These are phyloP conservation scores for Trifolium pratense DNA, from an alignment of 306 rosid genomes.

Conservation along the genomic window DNA sequence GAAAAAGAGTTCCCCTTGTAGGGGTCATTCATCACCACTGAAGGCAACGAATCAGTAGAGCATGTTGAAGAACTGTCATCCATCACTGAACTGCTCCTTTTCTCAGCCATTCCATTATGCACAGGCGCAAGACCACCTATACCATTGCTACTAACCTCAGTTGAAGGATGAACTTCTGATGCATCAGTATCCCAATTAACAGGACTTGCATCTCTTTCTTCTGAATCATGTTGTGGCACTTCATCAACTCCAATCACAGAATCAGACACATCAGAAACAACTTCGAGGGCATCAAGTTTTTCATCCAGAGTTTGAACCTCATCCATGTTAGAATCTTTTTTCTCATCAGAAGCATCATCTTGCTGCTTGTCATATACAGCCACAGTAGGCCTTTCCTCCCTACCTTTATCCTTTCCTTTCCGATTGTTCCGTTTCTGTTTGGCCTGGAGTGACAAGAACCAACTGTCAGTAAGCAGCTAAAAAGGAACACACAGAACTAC, in stretches of 20 bases:
- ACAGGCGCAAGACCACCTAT: slow-evolving; percentile 58
- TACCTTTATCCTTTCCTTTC: slow-evolving; percentile 86
- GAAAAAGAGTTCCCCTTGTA: slow-evolving; percentile 64
- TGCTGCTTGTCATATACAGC: slow-evolving; percentile 53
- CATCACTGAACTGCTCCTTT: slow-evolving; percentile 63
- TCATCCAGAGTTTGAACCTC: slow-evolving; percentile 61
- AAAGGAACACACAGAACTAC: slow-evolving; percentile 11
- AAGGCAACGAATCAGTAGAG: slow-evolving; percentile 92
- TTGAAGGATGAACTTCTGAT: slow-evolving; percentile 80
- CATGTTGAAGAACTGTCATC: slow-evolving; percentile 99
- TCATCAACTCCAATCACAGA: slow-evolving; percentile 77
- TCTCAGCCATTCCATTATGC: slow-evolving; percentile 73
- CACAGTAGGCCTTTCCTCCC: slow-evolving; percentile 65
- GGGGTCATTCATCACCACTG: slow-evolving; percentile 67
- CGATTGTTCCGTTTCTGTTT: slow-evolving; percentile 88
- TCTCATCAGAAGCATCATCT: slow-evolving; percentile 54
- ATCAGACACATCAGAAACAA: slow-evolving; percentile 84
- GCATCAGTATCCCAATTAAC: slow-evolving; percentile 95
- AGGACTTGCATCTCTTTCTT: slow-evolving; percentile 87
- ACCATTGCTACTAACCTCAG: slow-evolving; percentile 70
- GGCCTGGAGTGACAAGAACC: slow-evolving; percentile 59
- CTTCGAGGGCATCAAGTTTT: slow-evolving; percentile 69
- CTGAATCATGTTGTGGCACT: slow-evolving; percentile 75
- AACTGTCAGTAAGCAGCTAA: slow-evolving; percentile 35
- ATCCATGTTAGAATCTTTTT: slow-evolving; percentile 56